Evolutionary conservation across 2,329 filamentous ascomycete genomes (phyloP).

Genomic region (Neopestalotiopsis sp.): DNA sequence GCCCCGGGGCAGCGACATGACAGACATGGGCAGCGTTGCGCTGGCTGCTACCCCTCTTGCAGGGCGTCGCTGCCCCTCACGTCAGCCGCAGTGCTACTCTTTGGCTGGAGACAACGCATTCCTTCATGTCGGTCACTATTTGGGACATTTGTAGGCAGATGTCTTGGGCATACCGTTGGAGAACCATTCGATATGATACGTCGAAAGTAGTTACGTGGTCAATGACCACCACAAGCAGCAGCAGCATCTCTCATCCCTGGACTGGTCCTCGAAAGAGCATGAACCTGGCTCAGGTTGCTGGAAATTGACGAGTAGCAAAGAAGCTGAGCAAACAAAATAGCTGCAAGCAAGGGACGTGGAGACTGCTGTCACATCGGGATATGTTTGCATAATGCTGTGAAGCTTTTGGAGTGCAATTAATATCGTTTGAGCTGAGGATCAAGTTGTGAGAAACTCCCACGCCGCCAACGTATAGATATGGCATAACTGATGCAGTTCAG

Average conservation of each 20-base stretch:
- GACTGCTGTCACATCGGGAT: neutral
- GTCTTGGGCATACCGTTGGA: neutral
- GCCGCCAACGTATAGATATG: neutral
- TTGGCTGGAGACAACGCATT: neutral
- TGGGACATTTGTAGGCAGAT: neutral
- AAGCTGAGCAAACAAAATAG: neutral
- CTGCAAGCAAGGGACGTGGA: neutral
- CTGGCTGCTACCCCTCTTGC: neutral
- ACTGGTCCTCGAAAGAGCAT: no score
- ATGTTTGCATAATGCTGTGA: neutral
- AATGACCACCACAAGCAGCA: neutral
- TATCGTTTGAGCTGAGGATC: neutral
- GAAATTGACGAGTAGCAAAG: neutral
- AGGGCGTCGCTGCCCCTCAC: neutral
- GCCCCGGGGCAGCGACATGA: neutral
- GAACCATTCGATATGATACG: neutral
- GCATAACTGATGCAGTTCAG: neutral
- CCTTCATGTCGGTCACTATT: neutral
- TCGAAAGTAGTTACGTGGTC: neutral
- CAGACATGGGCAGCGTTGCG: neutral
- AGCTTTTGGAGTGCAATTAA: neutral
- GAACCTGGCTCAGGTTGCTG: no score
- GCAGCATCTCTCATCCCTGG: neutral
- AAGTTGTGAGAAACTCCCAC: neutral
- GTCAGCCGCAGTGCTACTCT: neutral